Conservation (phyloP, 83 land plant genomes). For the Diphasiastrum complanatum region DNA sequence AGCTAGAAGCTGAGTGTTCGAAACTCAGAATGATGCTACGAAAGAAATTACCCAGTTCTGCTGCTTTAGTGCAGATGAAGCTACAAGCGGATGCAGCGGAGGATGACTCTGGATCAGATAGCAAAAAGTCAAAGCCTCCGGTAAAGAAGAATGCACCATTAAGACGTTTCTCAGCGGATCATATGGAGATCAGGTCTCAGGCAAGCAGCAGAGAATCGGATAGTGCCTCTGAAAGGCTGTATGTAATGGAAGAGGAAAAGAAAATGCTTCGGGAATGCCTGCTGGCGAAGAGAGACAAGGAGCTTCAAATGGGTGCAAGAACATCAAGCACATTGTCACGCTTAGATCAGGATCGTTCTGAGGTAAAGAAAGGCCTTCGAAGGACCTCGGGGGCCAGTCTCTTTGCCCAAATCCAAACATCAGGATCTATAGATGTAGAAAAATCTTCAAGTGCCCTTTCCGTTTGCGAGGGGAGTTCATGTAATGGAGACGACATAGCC, state of each 20-base stretch:
- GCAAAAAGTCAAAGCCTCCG: conserved; percentile 22
- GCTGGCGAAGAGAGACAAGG: conserved; percentile 35
- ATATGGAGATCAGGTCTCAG: conserved; percentile 22
- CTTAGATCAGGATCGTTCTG: conserved; percentile 51
- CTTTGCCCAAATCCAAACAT: conserved; percentile 15
- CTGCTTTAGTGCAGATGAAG: conserved; percentile 74
- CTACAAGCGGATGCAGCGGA: conserved; percentile 55
- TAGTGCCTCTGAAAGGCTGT: conserved; percentile 34
- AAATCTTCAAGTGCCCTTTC: conserved; percentile 42
- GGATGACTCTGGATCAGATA: conserved; percentile 34
- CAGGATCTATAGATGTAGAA: conserved; percentile 22
- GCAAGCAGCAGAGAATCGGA: conserved; percentile 49
- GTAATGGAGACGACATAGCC: conserved; percentile 36
- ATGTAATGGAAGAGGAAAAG: conserved; percentile 27
- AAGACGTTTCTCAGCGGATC: conserved; percentile 1
- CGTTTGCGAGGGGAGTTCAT: conserved; percentile 43
- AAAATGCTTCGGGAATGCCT: conserved; percentile 35
- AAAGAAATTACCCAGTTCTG: conserved; percentile 70
- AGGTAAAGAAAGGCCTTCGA: conserved; percentile 15
- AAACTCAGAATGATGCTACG: conserved; percentile 56
- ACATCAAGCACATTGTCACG: conserved; percentile 40
- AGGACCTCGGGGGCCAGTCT: conserved; percentile 18
- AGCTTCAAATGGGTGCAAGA: conserved; percentile 40
- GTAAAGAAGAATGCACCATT: conserved; percentile 16
- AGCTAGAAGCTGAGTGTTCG: conserved; percentile 67